Evolutionary conservation across 1,284 basidiomycete genomes (phyloP), one percentile per base, ranked within the genome.

Genomic region (Puccinia horiana): DNA sequence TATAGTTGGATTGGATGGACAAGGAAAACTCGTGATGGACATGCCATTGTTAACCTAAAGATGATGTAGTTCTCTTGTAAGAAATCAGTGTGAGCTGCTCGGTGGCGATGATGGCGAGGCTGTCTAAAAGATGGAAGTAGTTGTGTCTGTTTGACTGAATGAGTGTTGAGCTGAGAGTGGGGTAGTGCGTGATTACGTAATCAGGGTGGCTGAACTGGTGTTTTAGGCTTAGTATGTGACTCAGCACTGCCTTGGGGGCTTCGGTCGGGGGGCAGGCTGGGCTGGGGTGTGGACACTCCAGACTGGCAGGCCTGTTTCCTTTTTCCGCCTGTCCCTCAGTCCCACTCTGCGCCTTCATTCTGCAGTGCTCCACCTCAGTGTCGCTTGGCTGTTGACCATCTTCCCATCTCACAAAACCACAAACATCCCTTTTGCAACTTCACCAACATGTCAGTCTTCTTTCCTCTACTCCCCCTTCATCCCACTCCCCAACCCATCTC

Each of bases 1-100:
- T 18, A 20, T 32, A 77, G 75, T 49, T 77, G 58, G 75, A 77
- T 49, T 77, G 75, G 75, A 77, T 77, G 11, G n/a, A 77, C 23
- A 77, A 77, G n/a, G 75, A 76, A 63, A 61, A 76, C 42, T n/a
- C 65, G 2, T 42, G n/a, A 35, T 69, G n/a, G 18, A 4, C 12
- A 26, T 5, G 26, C 54, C 3, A 56, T 9, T 3, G 23, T 56
- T 3, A 4, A 14, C 49, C n/a, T n/a, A n/a, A n/a, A n/a, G n/a
- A n/a, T n/a, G n/a, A n/a, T n/a, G n/a, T n/a, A n/a, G n/a, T n/a
- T n/a, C n/a, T n/a, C n/a, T n/a, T n/a, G n/a, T n/a, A n/a, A n/a
- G n/a, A n/a, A n/a, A n/a, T n/a, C n/a, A n/a, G n/a, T n/a, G n/a
- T n/a, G n/a, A n/a, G n/a, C n/a, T n/a, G n/a, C n/a, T n/a, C n/a